Percentiles rank a stretch among this genome's conserved stretches.
Evolutionary conservation across 768 basidiomycete species (phyloP).

Genomic region (Mycena galopus): DNA sequence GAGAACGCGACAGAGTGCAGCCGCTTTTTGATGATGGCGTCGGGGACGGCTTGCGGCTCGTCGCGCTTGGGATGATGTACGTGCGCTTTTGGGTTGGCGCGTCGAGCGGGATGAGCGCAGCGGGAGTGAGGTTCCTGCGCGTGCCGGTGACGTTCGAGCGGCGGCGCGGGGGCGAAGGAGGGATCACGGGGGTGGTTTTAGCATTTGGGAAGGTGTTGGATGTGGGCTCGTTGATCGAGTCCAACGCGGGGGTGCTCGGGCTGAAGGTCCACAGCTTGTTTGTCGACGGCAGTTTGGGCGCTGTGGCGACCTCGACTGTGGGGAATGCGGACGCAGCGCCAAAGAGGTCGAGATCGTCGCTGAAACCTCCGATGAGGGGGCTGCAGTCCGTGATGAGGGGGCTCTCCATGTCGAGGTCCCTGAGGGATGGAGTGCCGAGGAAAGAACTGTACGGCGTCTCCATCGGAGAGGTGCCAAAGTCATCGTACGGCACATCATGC

Average conservation of each 20-base stretch:
- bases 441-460: slow-evolving; percentile 34
- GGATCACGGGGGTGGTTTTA: slow-evolving; percentile 22
- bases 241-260: slow-evolving; percentile 26
- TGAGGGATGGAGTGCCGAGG: slow-evolving; percentile 19
- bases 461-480: slow-evolving; percentile 32
- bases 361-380: slow-evolving; percentile 17
- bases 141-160: slow-evolving; percentile 52
- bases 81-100: slow-evolving; percentile 73
- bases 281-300: slow-evolving; percentile 19
- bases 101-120: slow-evolving; percentile 60
- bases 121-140: slow-evolving; percentile 66
- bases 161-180: slow-evolving; percentile 16
- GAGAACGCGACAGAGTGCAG: slow-evolving; percentile 49
- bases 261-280: slow-evolving; percentile 26
- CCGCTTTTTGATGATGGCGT: slow-evolving; percentile 59
- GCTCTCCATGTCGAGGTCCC: slow-evolving; percentile 19
- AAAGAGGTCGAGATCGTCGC: slow-evolving; percentile 18
- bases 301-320: neutral
- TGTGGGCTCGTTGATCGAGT: slow-evolving; percentile 18
- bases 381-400: slow-evolving; percentile 19
- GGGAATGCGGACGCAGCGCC: slow-evolving; percentile 7
- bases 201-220: no score
- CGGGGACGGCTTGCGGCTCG: slow-evolving; percentile 72
- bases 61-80: slow-evolving; percentile 64
- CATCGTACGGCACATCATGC: slow-evolving; percentile 14